Percentiles rank a stretch among this genome's conserved stretches.
Evolutionary conservation across 2,329 filamentous ascomycete genomes (phyloP).

Genomic region (Cordyceps sp.): DNA sequence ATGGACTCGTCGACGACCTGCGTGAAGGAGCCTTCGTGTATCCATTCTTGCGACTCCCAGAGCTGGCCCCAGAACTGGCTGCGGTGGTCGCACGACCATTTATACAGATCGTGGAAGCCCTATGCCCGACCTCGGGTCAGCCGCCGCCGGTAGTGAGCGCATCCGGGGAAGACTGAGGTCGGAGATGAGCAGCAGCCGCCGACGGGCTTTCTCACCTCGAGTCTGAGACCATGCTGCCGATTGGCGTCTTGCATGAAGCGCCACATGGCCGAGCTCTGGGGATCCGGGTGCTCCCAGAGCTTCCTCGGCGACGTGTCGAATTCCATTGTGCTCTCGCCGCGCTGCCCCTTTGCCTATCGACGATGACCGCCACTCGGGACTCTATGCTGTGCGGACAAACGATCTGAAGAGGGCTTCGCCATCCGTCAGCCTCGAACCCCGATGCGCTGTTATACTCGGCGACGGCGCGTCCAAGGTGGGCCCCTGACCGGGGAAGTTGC

Average conservation of each 20-base stretch:
- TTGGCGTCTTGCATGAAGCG: conserved; percentile 52
- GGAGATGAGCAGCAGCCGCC: too few relatives aligned
- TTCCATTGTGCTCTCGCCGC: conserved; percentile 16
- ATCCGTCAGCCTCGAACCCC: too few relatives aligned
- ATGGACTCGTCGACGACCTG: conserved; percentile 51
- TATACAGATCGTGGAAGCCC: conserved; percentile 54
- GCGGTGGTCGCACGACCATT: conserved; percentile 47
- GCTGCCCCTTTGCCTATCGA: too few relatives aligned
- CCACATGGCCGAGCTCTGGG: conserved; percentile 46
- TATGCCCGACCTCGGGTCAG: conserved; percentile 13
- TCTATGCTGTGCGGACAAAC: too few relatives aligned
- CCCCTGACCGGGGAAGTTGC: too few relatives aligned
- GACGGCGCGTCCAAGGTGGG: too few relatives aligned
- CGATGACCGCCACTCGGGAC: too few relatives aligned
- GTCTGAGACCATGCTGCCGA: conserved; percentile 30
- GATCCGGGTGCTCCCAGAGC: conserved; percentile 51
- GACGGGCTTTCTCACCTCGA: conserved; percentile 27
- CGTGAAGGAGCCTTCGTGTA: conserved; percentile 43
- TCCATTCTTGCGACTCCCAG: conserved; percentile 41
- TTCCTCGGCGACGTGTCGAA: conserved; percentile 31
- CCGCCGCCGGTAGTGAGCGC: not conserved
- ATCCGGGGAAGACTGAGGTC: not conserved
- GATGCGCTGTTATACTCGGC: too few relatives aligned
- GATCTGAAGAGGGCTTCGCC: too few relatives aligned
- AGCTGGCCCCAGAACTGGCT: conserved; percentile 48